Base-by-base conservation (phyloP, 257 asterid species). In the Solanum chaucha region DNA sequence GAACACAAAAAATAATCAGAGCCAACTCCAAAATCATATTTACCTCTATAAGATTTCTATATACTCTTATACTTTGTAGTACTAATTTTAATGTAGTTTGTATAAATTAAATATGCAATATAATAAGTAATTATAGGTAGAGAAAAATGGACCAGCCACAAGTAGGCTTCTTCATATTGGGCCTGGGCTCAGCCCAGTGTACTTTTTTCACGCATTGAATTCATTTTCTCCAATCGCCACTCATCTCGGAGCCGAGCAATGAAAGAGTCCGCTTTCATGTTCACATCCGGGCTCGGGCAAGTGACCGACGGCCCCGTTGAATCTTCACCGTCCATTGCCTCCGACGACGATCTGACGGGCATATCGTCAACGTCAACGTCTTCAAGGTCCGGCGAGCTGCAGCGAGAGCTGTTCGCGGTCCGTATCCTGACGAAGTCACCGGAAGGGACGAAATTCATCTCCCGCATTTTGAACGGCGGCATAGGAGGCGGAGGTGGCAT, bases 221-320 rank as follows among this genome's bases (percentile, higher is more conserved):
- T 94, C 84, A 96, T 91, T 86, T 94, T 96, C 88, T 96, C 99
- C 67, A 93, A 71, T 86, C 93, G 92, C 99, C 99, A 96, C 83
- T 93, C 97, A 51, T 89, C 94, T 51, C 93, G 90, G 68, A 90
- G 96, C 90, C 96, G 89, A 1, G 98, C 97, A 41, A 96, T 96
- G 91, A 95, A 95, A 68, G 75, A 87, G 87, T 92, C 98, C 9
- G 98, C 99, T 89, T 95, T 93, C 20, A 82, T 61, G 86, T 96
- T 94, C 10, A 96, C 99, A 83, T 96, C 98, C 46, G 99, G 99
- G 92, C 98, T 96, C 26, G 98, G 97, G 36, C 98, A 96, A n/a
- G 78, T 70, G 41, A 92, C 83, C n/a, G 97, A 89, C 55, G 94
- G 93, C 88, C 95, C 95, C 15, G 86, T 84, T 71, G 90, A 84